Percentiles rank a stretch among this genome's conserved stretches.
Evolutionary conservation across 371 early-diverging fungal species (phyloP).

Genomic region (Syncephalis fuscata): DNA sequence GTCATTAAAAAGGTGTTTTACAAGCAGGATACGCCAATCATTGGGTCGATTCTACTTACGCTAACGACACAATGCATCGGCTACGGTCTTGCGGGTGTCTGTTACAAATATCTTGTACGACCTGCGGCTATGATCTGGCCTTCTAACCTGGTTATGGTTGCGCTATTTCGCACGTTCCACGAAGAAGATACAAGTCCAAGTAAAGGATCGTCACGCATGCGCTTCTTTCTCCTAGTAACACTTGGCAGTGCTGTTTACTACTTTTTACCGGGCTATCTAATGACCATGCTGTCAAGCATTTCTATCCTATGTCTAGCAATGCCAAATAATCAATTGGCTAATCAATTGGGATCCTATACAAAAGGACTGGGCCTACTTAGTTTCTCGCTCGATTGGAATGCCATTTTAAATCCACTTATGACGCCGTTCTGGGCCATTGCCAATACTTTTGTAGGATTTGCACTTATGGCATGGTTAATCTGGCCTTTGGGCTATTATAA

Average conservation of each 20-base stretch:
- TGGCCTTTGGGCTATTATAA: slow-evolving; percentile 49
- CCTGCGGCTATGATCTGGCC: slow-evolving; percentile 86
- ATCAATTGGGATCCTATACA: slow-evolving; percentile 23
- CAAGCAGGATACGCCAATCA: no score
- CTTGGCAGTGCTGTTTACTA: slow-evolving; percentile 23
- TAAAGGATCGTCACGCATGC: no score
- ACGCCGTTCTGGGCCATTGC: slow-evolving; percentile 56
- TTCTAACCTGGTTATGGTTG: slow-evolving; percentile 45
- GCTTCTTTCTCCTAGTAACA: no score
- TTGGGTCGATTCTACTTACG: no score
- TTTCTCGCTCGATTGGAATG: slow-evolving; percentile 61
- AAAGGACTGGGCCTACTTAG: slow-evolving; percentile 36
- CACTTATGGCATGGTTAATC: slow-evolving; percentile 55
- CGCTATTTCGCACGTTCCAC: slow-evolving; percentile 60
- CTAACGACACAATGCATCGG: slow-evolving; percentile 59
- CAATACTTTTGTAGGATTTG: slow-evolving; percentile 49
- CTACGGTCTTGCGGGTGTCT: slow-evolving; percentile 72
- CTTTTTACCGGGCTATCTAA: slow-evolving; percentile 36
- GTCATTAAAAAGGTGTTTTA: no score
- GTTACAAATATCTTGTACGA: slow-evolving; percentile 58
- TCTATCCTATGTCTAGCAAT: slow-evolving; percentile 19
- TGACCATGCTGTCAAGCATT: slow-evolving; percentile 28
- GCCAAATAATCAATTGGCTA: slow-evolving; percentile 26
- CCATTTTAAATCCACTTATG: slow-evolving; percentile 41
- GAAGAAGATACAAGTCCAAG: slow-evolving; percentile 1